Percentiles rank a stretch among this genome's conserved stretches.
These are phyloP conservation scores for Adansonia gregorii DNA, from an alignment of 441 rosid species.

Conservation along the genomic window DNA sequence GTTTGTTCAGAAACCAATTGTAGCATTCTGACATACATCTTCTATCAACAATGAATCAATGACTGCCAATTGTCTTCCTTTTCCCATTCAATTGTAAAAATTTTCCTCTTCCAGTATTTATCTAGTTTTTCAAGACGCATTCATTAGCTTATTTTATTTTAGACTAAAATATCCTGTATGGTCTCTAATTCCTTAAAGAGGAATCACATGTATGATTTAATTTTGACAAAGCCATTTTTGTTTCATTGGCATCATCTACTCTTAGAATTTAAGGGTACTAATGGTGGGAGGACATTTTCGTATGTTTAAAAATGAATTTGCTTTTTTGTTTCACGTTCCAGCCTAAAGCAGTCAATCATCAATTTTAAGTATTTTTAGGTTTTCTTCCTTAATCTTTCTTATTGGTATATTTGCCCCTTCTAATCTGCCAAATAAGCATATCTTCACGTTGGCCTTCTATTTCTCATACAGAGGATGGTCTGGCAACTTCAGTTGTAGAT, in stretches of 20 bases:
- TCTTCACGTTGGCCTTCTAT: conserved; percentile 23
- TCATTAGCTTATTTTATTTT: conserved; percentile 13
- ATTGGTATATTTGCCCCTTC: conserved; percentile 14
- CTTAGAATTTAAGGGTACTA: conserved; percentile 5
- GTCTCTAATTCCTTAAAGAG: conserved; percentile 9
- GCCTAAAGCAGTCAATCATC: background rate
- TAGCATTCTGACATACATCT: background rate
- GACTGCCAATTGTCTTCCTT: background rate
- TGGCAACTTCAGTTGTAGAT: conserved; percentile 55
- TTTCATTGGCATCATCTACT: conserved; percentile 2
- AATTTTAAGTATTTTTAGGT: conserved; percentile 11
- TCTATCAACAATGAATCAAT: background rate
- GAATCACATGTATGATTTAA: conserved; percentile 14
- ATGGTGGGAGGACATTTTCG: conserved; percentile 12
- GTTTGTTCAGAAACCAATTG: background rate
- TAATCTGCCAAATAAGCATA: background rate
- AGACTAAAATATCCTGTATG: conserved; percentile 5
- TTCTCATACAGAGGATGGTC: conserved; percentile 57
- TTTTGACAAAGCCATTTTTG: conserved; percentile 14
- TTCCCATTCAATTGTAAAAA: background rate
- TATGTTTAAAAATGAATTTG: background rate
- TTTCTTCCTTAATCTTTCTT: conserved; percentile 1
- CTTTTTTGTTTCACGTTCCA: conserved; percentile 12
- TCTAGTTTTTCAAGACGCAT: conserved; percentile 2
- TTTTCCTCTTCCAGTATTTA: background rate